Conservation (phyloP, 164 flowering plant genomes). For the Umbellularia californica region DNA sequence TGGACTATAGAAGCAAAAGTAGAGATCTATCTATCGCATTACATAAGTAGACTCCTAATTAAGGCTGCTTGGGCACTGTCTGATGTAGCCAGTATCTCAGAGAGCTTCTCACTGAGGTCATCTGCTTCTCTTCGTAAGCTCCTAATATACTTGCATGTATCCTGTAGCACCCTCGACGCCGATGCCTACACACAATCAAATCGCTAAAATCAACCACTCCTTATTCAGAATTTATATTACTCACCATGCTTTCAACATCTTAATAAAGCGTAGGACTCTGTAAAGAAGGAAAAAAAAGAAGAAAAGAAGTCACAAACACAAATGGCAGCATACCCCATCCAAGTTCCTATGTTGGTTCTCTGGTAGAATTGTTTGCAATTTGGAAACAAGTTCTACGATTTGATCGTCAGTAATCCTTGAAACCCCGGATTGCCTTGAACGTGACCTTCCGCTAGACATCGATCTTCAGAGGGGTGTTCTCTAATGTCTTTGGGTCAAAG, state of each 20-base stretch:
- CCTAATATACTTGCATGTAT: slow-evolving; percentile 83
- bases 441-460: slow-evolving; percentile 90
- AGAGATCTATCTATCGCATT: slow-evolving; percentile 10
- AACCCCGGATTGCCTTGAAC: slow-evolving; percentile 57
- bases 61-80: slow-evolving; percentile 78
- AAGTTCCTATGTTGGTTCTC: slow-evolving; percentile 63
- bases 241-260: no score
- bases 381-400: slow-evolving; percentile 72
- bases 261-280: no score
- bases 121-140: slow-evolving; percentile 77
- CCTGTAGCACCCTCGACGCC: slow-evolving; percentile 70
- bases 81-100: slow-evolving; percentile 56
- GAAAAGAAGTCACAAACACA: not conserved
- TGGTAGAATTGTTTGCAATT: slow-evolving; percentile 76
- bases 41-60: slow-evolving; percentile 74
- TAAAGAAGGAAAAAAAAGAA: not conserved
- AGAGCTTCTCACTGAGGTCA: slow-evolving; percentile 68
- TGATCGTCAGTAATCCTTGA: slow-evolving; percentile 67
- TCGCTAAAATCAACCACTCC: not conserved
- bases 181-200: slow-evolving; percentile 47
- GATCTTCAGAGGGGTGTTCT: not conserved
- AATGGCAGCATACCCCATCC: slow-evolving; percentile 21
- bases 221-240: not conserved
- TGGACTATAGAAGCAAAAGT: not conserved
- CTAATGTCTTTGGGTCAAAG: not conserved